Conservation (phyloP, 257 asterid genomes). For the Voacanga thouarsii region DNA sequence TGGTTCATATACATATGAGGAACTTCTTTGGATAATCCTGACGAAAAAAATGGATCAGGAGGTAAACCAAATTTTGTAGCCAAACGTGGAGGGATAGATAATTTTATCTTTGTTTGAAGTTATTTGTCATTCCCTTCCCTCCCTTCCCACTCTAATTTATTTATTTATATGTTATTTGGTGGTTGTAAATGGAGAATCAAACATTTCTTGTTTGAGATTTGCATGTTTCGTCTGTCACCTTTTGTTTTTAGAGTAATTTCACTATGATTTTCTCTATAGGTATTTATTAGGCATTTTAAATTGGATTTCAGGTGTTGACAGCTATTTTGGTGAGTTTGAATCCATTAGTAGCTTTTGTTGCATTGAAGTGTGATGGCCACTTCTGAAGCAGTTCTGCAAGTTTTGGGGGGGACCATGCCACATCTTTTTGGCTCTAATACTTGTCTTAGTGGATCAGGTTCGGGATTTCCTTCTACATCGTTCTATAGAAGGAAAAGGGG, state of each 20-base stretch:
- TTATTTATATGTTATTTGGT: not conserved
- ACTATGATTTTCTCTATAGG: not conserved
- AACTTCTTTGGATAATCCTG: not conserved
- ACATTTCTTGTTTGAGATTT: not conserved
- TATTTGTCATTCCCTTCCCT: not conserved
- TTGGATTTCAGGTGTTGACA: not conserved
- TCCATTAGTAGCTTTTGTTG: not conserved
- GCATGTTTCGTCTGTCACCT: not conserved
- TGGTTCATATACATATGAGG: not conserved
- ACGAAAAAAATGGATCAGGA: not conserved
- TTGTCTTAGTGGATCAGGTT: slow-evolving; percentile 25
- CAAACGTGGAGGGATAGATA: not conserved
- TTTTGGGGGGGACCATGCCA: slow-evolving; percentile 29
- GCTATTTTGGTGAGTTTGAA: not conserved
- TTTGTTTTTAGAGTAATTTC: not conserved
- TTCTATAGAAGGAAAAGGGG: slow-evolving; percentile 32
- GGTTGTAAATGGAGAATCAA: not conserved
- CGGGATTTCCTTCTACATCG: slow-evolving; percentile 22
- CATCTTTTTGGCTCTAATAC: slow-evolving; percentile 27
- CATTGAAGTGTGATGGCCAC: slow-evolving; percentile 32
- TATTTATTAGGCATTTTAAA: not conserved
- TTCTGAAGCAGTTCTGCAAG: slow-evolving; percentile 38
- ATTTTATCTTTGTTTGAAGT: not conserved
- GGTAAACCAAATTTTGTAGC: not conserved
- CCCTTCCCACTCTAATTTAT: not conserved